Conservation (phyloP, 192 early-diverging fungal genomes). For the Neocallimastix lanati region DNA sequence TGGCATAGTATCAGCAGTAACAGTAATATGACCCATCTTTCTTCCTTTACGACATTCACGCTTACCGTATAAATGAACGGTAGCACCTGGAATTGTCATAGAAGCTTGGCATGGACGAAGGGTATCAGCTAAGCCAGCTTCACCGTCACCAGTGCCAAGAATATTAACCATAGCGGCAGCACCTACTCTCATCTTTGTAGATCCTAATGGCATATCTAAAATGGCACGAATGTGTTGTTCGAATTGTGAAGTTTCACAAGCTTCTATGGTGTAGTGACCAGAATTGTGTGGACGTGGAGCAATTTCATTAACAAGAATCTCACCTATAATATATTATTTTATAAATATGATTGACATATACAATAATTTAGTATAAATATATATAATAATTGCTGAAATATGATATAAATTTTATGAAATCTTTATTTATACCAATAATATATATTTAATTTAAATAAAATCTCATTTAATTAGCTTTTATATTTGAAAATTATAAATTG, state of each 20-base stretch:
- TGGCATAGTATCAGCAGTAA: constrained; percentile 69
- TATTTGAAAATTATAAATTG: too few relatives aligned
- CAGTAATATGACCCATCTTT: constrained; percentile 96
- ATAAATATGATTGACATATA: too few relatives aligned
- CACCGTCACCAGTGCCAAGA: constrained; percentile 48
- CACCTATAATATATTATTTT: constrained; percentile 15
- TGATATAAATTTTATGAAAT: too few relatives aligned
- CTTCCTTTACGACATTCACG: constrained; percentile 65
- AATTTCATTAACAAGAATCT: constrained; percentile 87
- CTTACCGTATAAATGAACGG: constrained; percentile 92
- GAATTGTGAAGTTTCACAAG: constrained; percentile 91
- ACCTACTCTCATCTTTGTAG: constrained; percentile 70
- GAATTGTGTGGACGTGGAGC: constrained; percentile 98
- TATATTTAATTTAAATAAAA: too few relatives aligned
- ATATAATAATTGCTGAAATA: too few relatives aligned
- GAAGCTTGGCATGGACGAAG: constrained; percentile 49
- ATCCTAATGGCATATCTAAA: constrained; percentile 75
- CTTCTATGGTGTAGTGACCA: constrained; percentile 97
- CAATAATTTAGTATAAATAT: too few relatives aligned
- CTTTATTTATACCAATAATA: too few relatives aligned
- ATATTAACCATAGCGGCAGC: constrained; percentile 91
- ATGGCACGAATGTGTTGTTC: constrained; percentile 88
- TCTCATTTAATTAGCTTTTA: too few relatives aligned
- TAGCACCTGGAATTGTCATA: constrained; percentile 60
- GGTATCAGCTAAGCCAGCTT: constrained; percentile 23